A percentile compares a stretch with the other conserved stretches of the same genome.
phyloP scores from a whole-genome alignment of 768 basidiomycete genomes.

The Leucosporidium creatinivorum region DNA sequence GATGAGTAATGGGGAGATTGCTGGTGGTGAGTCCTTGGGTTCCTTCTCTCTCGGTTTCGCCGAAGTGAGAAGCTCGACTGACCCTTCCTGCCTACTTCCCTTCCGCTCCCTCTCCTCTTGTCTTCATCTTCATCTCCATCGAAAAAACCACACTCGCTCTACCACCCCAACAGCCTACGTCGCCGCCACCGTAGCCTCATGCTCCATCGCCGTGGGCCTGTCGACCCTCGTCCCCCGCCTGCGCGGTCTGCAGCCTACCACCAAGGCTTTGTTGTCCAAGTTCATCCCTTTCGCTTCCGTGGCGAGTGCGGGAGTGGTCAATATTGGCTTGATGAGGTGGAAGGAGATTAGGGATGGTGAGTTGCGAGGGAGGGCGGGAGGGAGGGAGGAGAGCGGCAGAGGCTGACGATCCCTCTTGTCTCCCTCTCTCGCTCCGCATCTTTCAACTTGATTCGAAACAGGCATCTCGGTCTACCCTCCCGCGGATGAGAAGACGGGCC shows the following conservation, averaged over 20 bases:
- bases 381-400: neutral
- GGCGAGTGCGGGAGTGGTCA: constrained; percentile 45
- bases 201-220: constrained; percentile 44
- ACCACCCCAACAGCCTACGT: constrained; percentile 39
- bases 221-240: constrained; percentile 41
- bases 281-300: constrained; percentile 44
- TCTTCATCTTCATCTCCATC: neutral
- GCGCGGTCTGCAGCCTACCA: constrained; percentile 19
- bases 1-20: constrained; percentile 43
- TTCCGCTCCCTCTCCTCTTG: neutral
- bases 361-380: constrained; percentile 10
- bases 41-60: neutral
- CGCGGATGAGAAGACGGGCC: constrained; percentile 13
- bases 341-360: constrained; percentile 47
- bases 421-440: too few relatives aligned
- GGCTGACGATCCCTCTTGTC: too few relatives aligned
- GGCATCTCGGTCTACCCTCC: constrained; percentile 32
- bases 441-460: neutral
- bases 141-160: too few relatives aligned
- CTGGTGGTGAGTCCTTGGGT: constrained; percentile 36
- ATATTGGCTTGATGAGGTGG: constrained; percentile 41
- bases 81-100: neutral
- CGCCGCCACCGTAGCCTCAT: constrained; percentile 44
- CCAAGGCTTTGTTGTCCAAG: constrained; percentile 29
- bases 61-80: neutral